Percentiles rank a stretch among this genome's conserved stretches.
phyloP scores from a whole-genome alignment of 73 alveolate genomes.

The Paramecium biaurelia region DNA sequence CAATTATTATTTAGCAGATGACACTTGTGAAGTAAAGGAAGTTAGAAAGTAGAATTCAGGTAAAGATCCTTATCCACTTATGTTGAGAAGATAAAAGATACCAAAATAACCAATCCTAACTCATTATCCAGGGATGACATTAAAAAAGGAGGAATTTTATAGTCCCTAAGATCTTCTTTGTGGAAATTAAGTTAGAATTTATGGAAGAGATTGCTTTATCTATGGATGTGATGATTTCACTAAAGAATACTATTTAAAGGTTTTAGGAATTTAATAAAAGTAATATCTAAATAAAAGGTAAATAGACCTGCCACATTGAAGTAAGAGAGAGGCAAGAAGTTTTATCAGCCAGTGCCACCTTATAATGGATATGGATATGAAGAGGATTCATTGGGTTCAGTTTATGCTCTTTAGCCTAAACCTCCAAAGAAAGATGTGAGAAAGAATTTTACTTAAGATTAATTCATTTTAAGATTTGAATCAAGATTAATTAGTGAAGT shows the following conservation, averaged over 20 bases:
- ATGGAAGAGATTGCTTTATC: conserved; percentile 88
- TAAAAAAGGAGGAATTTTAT: conserved; percentile 89
- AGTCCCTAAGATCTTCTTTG: conserved; percentile 82
- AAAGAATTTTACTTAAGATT: conserved; percentile 89
- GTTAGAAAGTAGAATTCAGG: conserved; percentile 88
- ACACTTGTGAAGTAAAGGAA: conserved; percentile 91
- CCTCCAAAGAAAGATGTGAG: conserved; percentile 85
- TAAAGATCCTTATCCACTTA: conserved; percentile 89
- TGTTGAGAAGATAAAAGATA: conserved; percentile 87
- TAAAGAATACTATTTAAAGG: conserved; percentile 85
- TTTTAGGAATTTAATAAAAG: conserved; percentile 76
- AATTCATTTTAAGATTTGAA: conserved; percentile 91
- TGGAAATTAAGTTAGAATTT: conserved; percentile 85
- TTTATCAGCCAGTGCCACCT: conserved; percentile 88
- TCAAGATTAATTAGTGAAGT: conserved; percentile 86
- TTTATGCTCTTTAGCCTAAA: conserved; percentile 80
- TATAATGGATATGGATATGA: conserved; percentile 95
- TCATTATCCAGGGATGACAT: conserved; percentile 94
- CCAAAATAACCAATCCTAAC: conserved; percentile 89
- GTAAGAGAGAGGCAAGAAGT: conserved; percentile 76
- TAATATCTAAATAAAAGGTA: background rate
- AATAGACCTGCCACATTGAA: conserved; percentile 72
- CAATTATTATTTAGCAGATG: conserved; percentile 90
- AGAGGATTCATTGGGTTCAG: conserved; percentile 93
- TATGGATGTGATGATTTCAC: conserved; percentile 95